Percentiles rank a stretch among this genome's conserved stretches.
phyloP scores from a whole-genome alignment of 441 rosid genomes.

The Kokia cookei region DNA sequence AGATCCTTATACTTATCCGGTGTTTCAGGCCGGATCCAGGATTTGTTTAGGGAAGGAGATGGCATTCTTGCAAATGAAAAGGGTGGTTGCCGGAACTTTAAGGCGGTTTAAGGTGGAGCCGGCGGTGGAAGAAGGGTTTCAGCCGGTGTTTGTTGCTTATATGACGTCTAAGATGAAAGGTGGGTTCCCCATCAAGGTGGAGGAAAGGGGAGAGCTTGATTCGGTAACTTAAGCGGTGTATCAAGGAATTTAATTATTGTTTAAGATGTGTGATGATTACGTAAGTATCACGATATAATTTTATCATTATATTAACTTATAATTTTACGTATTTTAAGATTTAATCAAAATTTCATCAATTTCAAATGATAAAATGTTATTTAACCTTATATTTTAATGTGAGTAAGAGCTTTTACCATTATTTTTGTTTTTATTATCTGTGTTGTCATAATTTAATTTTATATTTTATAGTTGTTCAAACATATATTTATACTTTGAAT shows the following conservation, averaged over 20 bases:
- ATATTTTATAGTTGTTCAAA: too few relatives aligned
- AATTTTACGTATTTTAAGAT: too few relatives aligned
- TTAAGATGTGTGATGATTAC: not conserved
- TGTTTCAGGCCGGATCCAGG: constrained; percentile 62
- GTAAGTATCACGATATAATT: not conserved
- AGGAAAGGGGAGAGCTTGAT: constrained; percentile 17
- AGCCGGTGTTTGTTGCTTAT: constrained; percentile 25
- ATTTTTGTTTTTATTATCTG: too few relatives aligned
- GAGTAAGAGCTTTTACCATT: too few relatives aligned
- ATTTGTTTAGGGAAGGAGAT: constrained; percentile 59
- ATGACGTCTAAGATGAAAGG: constrained; percentile 37
- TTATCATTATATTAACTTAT: too few relatives aligned
- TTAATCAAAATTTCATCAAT: too few relatives aligned
- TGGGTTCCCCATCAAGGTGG: constrained; percentile 35
- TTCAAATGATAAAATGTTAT: too few relatives aligned
- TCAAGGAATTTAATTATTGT: not conserved
- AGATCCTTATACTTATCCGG: constrained; percentile 40
- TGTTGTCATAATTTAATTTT: too few relatives aligned
- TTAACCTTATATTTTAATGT: too few relatives aligned
- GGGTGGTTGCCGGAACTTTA: constrained; percentile 33
- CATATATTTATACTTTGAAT: too few relatives aligned
- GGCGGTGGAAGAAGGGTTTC: constrained; percentile 11
- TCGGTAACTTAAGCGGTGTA: not conserved
- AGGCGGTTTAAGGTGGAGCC: constrained; percentile 37
- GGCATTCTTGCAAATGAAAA: constrained; percentile 63